Evolutionary conservation across 1,284 basidiomycete genomes (phyloP), one percentile per base, ranked within the genome.

Genomic region (Sporisorium exsertum): DNA sequence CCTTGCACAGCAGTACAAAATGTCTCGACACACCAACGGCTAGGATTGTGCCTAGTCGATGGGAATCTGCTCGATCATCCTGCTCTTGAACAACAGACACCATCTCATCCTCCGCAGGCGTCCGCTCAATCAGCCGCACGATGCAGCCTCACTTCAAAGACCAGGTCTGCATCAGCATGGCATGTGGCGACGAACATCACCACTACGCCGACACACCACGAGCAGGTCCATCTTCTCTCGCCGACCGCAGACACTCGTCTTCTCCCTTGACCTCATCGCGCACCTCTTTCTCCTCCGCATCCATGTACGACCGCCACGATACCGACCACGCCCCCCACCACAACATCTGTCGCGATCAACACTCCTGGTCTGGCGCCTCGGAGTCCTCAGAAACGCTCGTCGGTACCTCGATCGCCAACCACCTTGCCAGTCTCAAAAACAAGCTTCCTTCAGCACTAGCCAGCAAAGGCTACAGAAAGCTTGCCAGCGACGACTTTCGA

Each of bases 141-240:
- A 71, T 71, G 68, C 49, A 52, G 45, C 55, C 65, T 13, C 51
- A 61, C 54, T 72, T 67, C 55, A 67, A 29, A 5, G 71, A 64
- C 46, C 64, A 68, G 42, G 58, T 56, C 5, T 61, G 42, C n/a
- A 45, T 73, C 32, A 33, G 50, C 49, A 37, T 73, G 6, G 47
- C 63, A 8, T 29, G 50, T 12, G 47, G 46, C 2, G 37, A 64
- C 37, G 54, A 64, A 45, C 59, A 27, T 18, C 15, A 33, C 8
- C 54, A 18, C 9, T 6, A 43, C 29, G 37, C 16, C 6, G 27
- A 53, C 20, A n/a, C 16, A 13, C 47, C 20, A 13, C 55, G 55
- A 15, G 32, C 54, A 5, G 37, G 35, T 8, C 29, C 61, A 32
- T 42, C 47, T 24, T 60, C 33, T 29, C 35, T 32, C 9, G 7